A percentile compares a stretch with the other conserved stretches of the same genome.
Evolutionary conservation across 768 basidiomycete species (phyloP).

Genomic region (Pulveroboletus ravenelii): DNA sequence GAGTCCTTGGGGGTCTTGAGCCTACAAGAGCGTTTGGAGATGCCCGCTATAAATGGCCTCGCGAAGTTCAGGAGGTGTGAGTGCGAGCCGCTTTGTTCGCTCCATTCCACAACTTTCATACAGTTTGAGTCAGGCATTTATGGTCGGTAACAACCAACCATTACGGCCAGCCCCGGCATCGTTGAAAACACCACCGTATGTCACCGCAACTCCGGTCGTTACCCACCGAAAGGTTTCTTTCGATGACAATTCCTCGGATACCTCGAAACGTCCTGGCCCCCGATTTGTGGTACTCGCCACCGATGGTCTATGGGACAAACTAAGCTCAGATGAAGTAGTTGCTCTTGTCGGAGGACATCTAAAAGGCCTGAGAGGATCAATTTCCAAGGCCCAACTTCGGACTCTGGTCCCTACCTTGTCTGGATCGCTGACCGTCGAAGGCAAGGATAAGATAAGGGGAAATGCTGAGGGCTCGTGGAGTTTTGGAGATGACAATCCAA

Average conservation of each 20-base stretch:
- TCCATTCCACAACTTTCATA: neutral
- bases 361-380: slow-evolving; percentile 58
- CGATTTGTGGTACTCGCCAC: slow-evolving; percentile 89
- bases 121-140: slow-evolving; percentile 62
- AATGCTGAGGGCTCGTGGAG: slow-evolving; percentile 55
- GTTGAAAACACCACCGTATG: slow-evolving; percentile 90
- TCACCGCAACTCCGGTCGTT: slow-evolving; percentile 78
- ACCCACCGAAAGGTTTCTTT: slow-evolving; percentile 69
- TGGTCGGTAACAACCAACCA: slow-evolving; percentile 54
- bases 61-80: slow-evolving; percentile 66
- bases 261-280: slow-evolving; percentile 24
- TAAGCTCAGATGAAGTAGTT: slow-evolving; percentile 82
- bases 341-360: slow-evolving; percentile 81
- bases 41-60: slow-evolving; percentile 85
- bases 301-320: slow-evolving; percentile 74
- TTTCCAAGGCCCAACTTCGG: slow-evolving; percentile 56
- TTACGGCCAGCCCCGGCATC: slow-evolving; percentile 56
- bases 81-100: slow-evolving; percentile 18
- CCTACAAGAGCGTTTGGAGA: slow-evolving; percentile 87
- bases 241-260: slow-evolving; percentile 24
- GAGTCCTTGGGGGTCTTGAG: slow-evolving; percentile 84
- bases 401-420: slow-evolving; percentile 49
- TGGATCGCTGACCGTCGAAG: slow-evolving; percentile 55
- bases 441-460: slow-evolving; percentile 46
- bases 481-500: slow-evolving; percentile 74